Evolutionary conservation across 176 grass and related monocot genomes (phyloP).

Genomic region (Aegilops umbellulata): DNA sequence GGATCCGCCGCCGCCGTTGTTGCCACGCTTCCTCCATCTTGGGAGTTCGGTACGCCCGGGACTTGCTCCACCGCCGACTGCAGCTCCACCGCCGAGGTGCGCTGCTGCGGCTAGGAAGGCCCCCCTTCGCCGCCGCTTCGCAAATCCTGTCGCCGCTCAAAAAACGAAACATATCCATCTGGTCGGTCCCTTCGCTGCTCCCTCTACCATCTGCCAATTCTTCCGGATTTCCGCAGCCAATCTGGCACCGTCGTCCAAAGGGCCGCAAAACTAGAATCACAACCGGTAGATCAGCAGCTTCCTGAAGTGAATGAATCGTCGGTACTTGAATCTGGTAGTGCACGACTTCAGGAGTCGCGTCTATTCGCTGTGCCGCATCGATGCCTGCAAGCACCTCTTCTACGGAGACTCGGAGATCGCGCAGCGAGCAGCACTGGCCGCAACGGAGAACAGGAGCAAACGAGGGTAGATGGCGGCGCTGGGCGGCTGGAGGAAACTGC

Average conservation of each 20-base stretch:
- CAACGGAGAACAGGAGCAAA: background rate
- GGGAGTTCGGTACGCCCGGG: too few relatives aligned
- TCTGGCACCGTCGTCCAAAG: background rate
- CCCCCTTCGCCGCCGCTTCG: too few relatives aligned
- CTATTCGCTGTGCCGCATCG: background rate
- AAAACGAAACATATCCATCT: too few relatives aligned
- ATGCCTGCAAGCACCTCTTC: background rate
- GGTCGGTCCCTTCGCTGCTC: too few relatives aligned
- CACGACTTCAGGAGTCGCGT: background rate
- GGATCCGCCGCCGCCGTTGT: too few relatives aligned
- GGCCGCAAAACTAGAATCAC: background rate
- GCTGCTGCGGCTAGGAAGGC: constrained; percentile 32
- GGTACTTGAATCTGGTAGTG: background rate
- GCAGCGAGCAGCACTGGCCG: too few relatives aligned
- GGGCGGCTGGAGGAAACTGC: background rate
- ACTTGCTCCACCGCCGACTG: too few relatives aligned
- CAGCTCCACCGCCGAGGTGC: constrained; percentile 31
- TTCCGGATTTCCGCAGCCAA: background rate
- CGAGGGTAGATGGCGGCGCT: background rate
- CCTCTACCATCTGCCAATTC: background rate
- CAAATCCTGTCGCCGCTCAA: too few relatives aligned
- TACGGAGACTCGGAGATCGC: background rate
- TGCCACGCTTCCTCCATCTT: too few relatives aligned
- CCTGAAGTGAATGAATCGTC: background rate
- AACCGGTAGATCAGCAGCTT: background rate